Percentiles rank a stretch among this genome's conserved stretches.
Evolutionary conservation across 441 rosid genomes (phyloP).

Genomic region (Populus trichocarpa): DNA sequence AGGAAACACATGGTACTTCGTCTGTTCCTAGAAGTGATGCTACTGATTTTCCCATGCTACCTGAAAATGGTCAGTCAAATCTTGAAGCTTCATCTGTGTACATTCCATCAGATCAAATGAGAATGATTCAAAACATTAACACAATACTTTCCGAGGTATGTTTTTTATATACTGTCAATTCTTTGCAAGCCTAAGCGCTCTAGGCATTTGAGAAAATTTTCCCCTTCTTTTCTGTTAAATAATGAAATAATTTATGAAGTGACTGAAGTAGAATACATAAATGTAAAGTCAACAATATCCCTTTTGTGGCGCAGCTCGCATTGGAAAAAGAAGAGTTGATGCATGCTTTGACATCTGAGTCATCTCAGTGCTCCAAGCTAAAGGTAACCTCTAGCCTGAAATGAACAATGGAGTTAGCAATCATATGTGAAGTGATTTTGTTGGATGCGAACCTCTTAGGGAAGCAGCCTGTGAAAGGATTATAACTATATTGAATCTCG

Average conservation of each 20-base stretch:
- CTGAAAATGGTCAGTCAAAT: constrained; percentile 41
- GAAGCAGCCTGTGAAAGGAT: not conserved
- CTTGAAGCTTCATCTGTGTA: constrained; percentile 50
- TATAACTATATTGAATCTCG: not conserved
- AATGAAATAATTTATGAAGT: not conserved
- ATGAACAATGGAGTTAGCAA: not conserved
- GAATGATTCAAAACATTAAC: constrained; percentile 69
- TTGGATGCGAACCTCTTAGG: not conserved
- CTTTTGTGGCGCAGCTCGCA: constrained; percentile 54
- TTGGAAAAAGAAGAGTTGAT: constrained; percentile 88
- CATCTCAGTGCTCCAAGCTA: constrained; percentile 64
- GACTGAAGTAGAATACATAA: not conserved
- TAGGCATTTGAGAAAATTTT: not conserved
- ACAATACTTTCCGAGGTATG: constrained; percentile 74
- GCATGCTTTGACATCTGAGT: constrained; percentile 72
- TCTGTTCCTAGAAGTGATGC: constrained; percentile 36
- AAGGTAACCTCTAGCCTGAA: constrained; percentile 44
- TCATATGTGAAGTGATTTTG: not conserved
- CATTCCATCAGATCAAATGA: constrained; percentile 81
- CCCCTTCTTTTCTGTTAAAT: not conserved
- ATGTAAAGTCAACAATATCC: constrained; percentile 12
- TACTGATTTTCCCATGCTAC: constrained; percentile 29
- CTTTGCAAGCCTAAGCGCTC: constrained; percentile 5
- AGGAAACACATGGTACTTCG: constrained; percentile 33
- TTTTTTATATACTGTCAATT: constrained; percentile 14